Evolutionary conservation across 306 rosid species (phyloP).

Genomic region (Styphnolobium japonicum): DNA sequence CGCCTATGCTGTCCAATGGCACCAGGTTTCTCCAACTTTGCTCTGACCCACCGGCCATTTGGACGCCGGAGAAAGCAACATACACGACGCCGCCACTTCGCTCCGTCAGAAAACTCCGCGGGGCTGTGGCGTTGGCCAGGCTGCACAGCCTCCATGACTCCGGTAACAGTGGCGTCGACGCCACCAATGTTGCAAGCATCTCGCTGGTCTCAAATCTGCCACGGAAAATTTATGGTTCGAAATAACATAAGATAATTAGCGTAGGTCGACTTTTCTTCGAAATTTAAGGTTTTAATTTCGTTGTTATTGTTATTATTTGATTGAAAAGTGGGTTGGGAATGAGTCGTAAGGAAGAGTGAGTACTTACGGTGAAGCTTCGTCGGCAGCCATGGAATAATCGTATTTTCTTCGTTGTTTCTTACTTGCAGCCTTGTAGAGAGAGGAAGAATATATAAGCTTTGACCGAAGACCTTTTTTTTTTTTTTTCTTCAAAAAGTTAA

Average conservation of each 20-base stretch:
- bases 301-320: neutral
- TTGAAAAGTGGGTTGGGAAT: neutral
- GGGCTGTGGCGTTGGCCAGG: conserved; percentile 41
- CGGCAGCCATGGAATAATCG: conserved; percentile 46
- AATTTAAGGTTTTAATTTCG: neutral
- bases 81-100: conserved; percentile 45
- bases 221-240: neutral
- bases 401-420: neutral
- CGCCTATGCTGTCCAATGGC: conserved; percentile 38
- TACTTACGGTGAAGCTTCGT: conserved; percentile 75
- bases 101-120: conserved; percentile 36
- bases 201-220: conserved; percentile 76
- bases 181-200: conserved; percentile 61
- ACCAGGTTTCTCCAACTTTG: conserved; percentile 35
- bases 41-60: conserved; percentile 10
- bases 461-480: too few species aligned
- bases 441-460: neutral
- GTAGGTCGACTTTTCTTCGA: neutral
- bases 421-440: neutral
- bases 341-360: neutral
- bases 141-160: conserved; percentile 80
- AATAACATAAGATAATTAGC: neutral
- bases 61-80: conserved; percentile 69
- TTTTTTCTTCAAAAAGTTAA: too few species aligned
- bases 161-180: conserved; percentile 65